A percentile compares a stretch with the other conserved stretches of the same genome.
Evolutionary conservation across 495 filamentous ascomycete genomes (phyloP).

Genomic region (Talaromyces liani): DNA sequence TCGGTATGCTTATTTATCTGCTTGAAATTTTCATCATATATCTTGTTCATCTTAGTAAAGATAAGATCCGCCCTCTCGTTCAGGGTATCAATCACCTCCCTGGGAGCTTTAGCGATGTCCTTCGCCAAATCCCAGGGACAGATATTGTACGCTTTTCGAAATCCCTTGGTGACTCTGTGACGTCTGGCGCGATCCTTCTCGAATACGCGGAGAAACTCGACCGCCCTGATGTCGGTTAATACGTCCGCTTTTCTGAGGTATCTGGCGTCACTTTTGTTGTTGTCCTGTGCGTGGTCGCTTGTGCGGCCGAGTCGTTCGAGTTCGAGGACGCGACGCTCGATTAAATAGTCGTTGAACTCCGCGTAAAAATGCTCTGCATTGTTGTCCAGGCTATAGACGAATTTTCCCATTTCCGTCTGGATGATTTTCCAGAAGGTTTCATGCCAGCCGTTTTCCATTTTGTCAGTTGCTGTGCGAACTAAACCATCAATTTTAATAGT

Average conservation of each 20-base stretch:
- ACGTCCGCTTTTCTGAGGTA: background rate
- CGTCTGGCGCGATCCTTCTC: background rate
- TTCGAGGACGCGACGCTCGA: background rate
- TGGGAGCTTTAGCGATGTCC: background rate
- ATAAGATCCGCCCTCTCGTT: background rate
- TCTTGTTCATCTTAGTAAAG: background rate
- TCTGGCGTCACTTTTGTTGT: background rate
- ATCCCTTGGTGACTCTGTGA: background rate
- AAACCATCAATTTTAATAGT: no score
- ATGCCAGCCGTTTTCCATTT: no score
- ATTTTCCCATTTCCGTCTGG: no score
- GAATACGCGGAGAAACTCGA: background rate
- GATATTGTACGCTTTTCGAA: background rate
- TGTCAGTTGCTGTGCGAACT: no score
- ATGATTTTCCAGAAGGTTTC: no score
- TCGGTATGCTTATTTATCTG: background rate
- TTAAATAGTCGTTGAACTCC: background rate
- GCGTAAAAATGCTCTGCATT: background rate
- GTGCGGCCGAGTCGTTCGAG: background rate
- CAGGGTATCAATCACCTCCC: background rate
- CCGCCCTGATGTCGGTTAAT: background rate
- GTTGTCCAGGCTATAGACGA: no score
- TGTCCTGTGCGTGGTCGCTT: background rate
- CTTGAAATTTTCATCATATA: background rate
- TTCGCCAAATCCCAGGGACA: background rate